phyloP scores from a whole-genome alignment of 2,329 filamentous ascomycete species.

The Dendrostoma leiphaemia region DNA sequence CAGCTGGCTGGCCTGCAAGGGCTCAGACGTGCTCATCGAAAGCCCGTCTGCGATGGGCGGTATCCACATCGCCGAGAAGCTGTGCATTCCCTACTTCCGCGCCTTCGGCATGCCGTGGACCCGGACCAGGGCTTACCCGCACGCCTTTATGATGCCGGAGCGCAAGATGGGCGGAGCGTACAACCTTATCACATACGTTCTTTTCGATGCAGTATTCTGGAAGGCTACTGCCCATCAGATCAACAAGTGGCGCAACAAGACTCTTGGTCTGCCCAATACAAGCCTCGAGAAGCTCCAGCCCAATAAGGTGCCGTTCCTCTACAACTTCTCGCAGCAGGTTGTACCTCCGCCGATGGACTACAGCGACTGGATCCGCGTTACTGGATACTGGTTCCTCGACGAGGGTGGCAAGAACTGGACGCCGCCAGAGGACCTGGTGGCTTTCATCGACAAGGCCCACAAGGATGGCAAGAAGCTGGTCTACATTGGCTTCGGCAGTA shows the following conservation, averaged over 20 bases:
- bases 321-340: conserved; percentile 93
- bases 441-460: conserved; percentile 82
- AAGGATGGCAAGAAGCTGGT: conserved; percentile 86
- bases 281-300: conserved; percentile 87
- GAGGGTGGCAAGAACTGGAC: conserved; percentile 64
- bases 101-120: conserved; percentile 99
- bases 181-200: conserved; percentile 91
- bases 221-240: conserved; percentile 87
- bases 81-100: conserved; percentile 91
- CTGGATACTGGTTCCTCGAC: conserved; percentile 96
- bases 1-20: conserved; percentile 80
- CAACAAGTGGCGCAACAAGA: conserved; percentile 86
- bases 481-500: conserved; percentile 95
- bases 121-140: conserved; percentile 88
- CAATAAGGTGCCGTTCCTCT: conserved; percentile 96
- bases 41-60: conserved; percentile 96
- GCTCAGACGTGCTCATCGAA: conserved; percentile 87
- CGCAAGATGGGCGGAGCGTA: conserved; percentile 93
- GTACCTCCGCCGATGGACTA: conserved; percentile 94
- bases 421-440: conserved; percentile 71
- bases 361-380: conserved; percentile 95
- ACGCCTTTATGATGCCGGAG: conserved; percentile 91
- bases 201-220: conserved; percentile 98
- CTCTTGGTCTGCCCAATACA: conserved; percentile 76
- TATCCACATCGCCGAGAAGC: conserved; percentile 93